Evolutionary conservation across 192 early-diverging fungal species (phyloP).

Genomic region (Backusella luteola): DNA sequence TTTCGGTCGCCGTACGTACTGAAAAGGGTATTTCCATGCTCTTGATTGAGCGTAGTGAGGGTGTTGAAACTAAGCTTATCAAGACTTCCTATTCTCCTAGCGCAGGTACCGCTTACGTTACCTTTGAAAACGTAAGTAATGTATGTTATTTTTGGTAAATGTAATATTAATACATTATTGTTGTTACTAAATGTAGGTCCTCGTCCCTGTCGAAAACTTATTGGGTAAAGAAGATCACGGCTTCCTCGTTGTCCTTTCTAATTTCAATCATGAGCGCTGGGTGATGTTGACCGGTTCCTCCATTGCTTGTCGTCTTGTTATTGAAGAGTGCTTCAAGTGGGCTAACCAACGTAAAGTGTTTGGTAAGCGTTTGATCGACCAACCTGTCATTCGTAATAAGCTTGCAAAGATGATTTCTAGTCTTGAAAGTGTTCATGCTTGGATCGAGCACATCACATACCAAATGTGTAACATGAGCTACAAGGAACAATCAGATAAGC

Average conservation of each 20-base stretch:
- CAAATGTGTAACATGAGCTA: constrained; percentile 70
- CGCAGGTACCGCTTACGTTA: constrained; percentile 65
- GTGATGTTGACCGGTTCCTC: constrained; percentile 45
- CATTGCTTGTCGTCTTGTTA: constrained; percentile 37
- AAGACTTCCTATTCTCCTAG: constrained; percentile 64
- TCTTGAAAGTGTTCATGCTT: constrained; percentile 48
- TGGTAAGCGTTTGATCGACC: constrained; percentile 64
- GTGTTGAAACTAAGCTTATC: constrained; percentile 61
- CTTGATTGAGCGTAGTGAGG: constrained; percentile 60
- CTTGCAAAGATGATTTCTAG: constrained; percentile 55
- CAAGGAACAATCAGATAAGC: constrained; percentile 53
- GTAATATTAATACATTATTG: not conserved
- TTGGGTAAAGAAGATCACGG: constrained; percentile 64
- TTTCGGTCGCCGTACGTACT: constrained; percentile 32
- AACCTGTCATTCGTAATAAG: constrained; percentile 71
- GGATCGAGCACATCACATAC: constrained; percentile 62
- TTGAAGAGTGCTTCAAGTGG: constrained; percentile 70
- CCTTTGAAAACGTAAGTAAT: constrained; percentile 54
- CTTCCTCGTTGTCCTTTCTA: constrained; percentile 67
- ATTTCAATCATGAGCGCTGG: constrained; percentile 77
- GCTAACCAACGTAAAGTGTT: constrained; percentile 73
- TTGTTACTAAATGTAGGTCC: constrained; percentile 29
- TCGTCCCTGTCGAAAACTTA: constrained; percentile 72
- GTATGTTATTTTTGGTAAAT: not conserved
- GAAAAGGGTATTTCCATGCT: constrained; percentile 66